Base-by-base conservation (phyloP, 192 early-diverging fungal genomes). In the Coemansia sp. region DNA sequence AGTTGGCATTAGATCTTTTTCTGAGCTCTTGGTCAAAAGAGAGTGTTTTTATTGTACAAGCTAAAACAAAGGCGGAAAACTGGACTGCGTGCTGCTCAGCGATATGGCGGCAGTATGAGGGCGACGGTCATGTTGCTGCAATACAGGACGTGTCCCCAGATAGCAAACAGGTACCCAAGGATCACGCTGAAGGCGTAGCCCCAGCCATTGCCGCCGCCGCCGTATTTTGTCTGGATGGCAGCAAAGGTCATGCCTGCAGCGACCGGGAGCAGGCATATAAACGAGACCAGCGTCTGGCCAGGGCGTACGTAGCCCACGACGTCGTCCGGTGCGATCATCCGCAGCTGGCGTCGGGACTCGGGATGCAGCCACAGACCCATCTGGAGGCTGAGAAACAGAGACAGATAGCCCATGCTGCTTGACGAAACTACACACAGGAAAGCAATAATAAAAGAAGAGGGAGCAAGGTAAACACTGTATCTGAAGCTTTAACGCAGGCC, bases 181-280 rank as follows among this genome's bases (percentile, higher is more conserved):
- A 82, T 20, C 39, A 67, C 38, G 52, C 80, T 65, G 52, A 66
- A 65, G 4, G 67, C 69, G 34, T 65, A 68, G 12, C 71, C 71
- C 80, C 80, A 82, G 65, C 80, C 80, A 20, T 64, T 64, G 34
- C 72, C 80, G 18, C 71, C 72, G 56, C 80, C 80, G 14, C 68
- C 68, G 63, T 77, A 68, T 56, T 65, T 72, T 41, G 68, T 55
- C 51, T 74, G 68, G 8, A 73, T 36, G 8, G 74, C 79, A 2
- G 75, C 65, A 28, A 77, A 82, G 3, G 72, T 37, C 80, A 77
- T 76, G 0, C 68, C 75, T 9, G 72, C 80, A 9, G 71, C 80
- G 32, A 77, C 36, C 0, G 80, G 80, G 20, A 82, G 33, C 51
- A 82, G 34, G 28, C 54, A 62, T 7, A 82, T 41, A 37, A 82